These are phyloP conservation scores for Arachis stenosperma DNA, from an alignment of 306 rosid genomes.

Conservation along the genomic window DNA sequence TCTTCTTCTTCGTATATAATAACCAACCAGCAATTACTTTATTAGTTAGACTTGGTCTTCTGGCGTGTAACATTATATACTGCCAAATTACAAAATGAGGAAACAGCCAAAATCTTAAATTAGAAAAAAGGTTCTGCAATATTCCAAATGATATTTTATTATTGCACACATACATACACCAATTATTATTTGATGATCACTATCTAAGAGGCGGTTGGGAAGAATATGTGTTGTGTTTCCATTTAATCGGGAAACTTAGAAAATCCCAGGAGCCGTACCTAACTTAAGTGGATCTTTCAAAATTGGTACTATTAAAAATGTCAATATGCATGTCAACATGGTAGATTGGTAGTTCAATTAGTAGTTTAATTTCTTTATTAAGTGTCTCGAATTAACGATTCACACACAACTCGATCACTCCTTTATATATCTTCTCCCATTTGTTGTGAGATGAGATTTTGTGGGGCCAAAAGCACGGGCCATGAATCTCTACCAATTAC, in stretches of 20 bases:
- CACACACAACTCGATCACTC: neutral
- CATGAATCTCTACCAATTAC: neutral
- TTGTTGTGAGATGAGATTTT: neutral
- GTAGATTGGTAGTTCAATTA: too few relatives aligned
- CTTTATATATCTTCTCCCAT: neutral
- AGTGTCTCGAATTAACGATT: neutral
- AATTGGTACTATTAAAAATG: conserved; percentile 1
- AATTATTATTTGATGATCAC: conserved; percentile 26
- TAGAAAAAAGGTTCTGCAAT: neutral
- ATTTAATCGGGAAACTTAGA: conserved; percentile 1
- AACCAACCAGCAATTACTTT: neutral
- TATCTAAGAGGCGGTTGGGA: conserved; percentile 7
- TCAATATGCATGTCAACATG: too few relatives aligned
- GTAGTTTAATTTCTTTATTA: neutral
- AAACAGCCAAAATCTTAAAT: neutral
- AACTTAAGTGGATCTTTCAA: neutral
- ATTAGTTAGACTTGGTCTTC: conserved; percentile 4
- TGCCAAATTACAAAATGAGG: neutral
- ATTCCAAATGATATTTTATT: conserved; percentile 40
- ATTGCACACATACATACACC: neutral
- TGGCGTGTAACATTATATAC: conserved; percentile 15
- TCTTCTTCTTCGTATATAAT: neutral
- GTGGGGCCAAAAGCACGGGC: conserved; percentile 3
- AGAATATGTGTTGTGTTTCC: conserved; percentile 5
- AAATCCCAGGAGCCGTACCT: conserved; percentile 32